These are phyloP conservation scores for Acidiella bohemica DNA, from an alignment of 495 filamentous ascomycete genomes.

Conservation along the genomic window DNA sequence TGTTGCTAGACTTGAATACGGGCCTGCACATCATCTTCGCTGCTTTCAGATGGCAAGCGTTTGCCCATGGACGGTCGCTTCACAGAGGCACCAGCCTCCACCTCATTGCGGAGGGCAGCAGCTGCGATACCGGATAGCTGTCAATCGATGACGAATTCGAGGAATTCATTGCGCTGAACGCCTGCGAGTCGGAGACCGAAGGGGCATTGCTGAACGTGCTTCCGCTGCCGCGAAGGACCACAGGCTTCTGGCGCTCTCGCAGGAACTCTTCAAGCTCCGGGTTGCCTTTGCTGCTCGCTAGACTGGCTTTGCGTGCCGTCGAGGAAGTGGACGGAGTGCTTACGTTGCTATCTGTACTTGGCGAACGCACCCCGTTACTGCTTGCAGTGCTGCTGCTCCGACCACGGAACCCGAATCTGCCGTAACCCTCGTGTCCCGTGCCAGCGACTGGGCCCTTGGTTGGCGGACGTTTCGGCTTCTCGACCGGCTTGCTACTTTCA, in stretches of 20 bases:
- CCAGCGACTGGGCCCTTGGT: slow-evolving; percentile 82
- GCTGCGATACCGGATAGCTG: slow-evolving; percentile 13
- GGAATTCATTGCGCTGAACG: slow-evolving; percentile 1
- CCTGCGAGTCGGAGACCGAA: slow-evolving; percentile 18
- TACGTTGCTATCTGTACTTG: slow-evolving; percentile 40
- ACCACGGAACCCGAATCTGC: slow-evolving; percentile 51
- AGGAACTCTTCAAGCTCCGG: slow-evolving; percentile 55
- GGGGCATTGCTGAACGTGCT: slow-evolving; percentile 17
- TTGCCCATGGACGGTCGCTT: background rate
- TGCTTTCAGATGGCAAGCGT: slow-evolving; percentile 21
- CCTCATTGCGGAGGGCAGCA: slow-evolving; percentile 28
- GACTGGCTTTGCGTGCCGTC: slow-evolving; percentile 43
- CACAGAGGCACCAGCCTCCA: background rate
- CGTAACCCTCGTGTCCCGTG: slow-evolving; percentile 94
- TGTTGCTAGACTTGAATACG: slow-evolving; percentile 21
- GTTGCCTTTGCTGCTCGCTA: slow-evolving; percentile 38
- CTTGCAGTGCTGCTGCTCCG: slow-evolving; percentile 44
- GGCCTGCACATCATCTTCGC: slow-evolving; percentile 20
- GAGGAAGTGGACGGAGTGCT: slow-evolving; percentile 27
- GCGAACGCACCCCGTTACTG: slow-evolving; percentile 39
- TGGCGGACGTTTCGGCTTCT: slow-evolving; percentile 40
- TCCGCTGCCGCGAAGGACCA: slow-evolving; percentile 61
- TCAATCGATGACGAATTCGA: slow-evolving; percentile 7
- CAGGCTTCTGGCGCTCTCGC: slow-evolving; percentile 66
- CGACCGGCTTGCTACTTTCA: slow-evolving; percentile 37